phyloP scores from a whole-genome alignment of 2,329 filamentous ascomycete genomes.

The Colletotrichum kahawae region DNA sequence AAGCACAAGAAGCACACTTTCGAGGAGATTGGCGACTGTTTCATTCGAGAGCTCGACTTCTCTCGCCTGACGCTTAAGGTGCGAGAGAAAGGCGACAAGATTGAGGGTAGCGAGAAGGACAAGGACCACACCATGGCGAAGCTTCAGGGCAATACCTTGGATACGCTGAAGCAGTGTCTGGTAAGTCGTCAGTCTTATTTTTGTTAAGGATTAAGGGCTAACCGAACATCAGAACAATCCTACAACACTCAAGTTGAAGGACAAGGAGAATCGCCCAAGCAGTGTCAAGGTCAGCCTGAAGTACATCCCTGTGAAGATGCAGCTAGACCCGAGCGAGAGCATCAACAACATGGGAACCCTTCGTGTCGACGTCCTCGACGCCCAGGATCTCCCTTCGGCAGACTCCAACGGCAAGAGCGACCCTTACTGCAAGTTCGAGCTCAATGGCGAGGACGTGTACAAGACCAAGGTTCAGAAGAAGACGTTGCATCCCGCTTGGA shows the following conservation, averaged over 20 bases:
- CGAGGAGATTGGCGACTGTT: conserved; percentile 93
- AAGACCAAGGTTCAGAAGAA: conserved; percentile 98
- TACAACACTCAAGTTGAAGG: conserved; percentile 79
- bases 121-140: conserved; percentile 81
- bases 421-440: conserved; percentile 92
- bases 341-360: conserved; percentile 99
- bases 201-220: background rate
- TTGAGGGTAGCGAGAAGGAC: conserved; percentile 64
- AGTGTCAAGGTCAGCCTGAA: conserved; percentile 91
- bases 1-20: conserved; percentile 73
- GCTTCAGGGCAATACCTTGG: conserved; percentile 82
- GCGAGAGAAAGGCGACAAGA: conserved; percentile 78
- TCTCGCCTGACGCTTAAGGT: conserved; percentile 90
- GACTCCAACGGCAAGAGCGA: conserved; percentile 97
- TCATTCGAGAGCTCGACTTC: conserved; percentile 96
- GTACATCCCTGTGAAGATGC: conserved; percentile 94
- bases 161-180: conserved; percentile 86
- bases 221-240: conserved; percentile 74
- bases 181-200: conserved; percentile 51
- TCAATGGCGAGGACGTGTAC: conserved; percentile 88
- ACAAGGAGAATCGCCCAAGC: conserved; percentile 75
- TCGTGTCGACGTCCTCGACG: conserved; percentile 91
- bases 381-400: conserved; percentile 84
- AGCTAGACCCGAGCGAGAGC: conserved; percentile 90
- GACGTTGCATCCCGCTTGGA: conserved; percentile 93